Percentiles rank a stretch among this genome's conserved stretches.
Conservation (phyloP, 495 filamentous ascomycete species). For the Xylaria flabelliformis region DNA sequence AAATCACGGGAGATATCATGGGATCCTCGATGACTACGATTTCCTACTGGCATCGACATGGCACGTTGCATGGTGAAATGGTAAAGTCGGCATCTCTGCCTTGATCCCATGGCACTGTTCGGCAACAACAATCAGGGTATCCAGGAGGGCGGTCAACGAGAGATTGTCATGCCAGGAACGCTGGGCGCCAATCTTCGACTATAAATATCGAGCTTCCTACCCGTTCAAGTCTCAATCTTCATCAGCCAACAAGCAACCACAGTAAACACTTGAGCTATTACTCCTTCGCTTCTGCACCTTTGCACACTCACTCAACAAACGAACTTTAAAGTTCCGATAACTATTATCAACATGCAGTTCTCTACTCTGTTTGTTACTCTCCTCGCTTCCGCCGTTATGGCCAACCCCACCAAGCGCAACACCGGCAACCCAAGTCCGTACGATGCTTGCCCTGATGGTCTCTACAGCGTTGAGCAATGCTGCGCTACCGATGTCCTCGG, state of each 20-base stretch:
- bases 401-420: constrained; percentile 41
- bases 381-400: constrained; percentile 41
- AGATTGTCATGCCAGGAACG: background rate
- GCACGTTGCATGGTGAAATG: constrained; percentile 22
- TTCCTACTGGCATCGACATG: background rate
- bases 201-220: constrained; percentile 33
- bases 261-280: constrained; percentile 29
- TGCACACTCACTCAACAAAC: constrained; percentile 33
- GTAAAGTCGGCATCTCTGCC: background rate
- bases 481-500: constrained; percentile 56
- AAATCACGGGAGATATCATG: background rate
- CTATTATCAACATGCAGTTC: constrained; percentile 47
- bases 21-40: background rate
- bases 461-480: constrained; percentile 44
- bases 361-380: constrained; percentile 45
- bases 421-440: constrained; percentile 18
- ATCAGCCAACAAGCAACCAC: constrained; percentile 21
- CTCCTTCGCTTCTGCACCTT: constrained; percentile 32
- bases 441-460: constrained; percentile 32
- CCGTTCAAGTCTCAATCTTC: constrained; percentile 28
- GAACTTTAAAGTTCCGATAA: constrained; percentile 33
- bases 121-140: background rate
- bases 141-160: background rate
- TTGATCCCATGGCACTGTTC: constrained; percentile 14
- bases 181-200: constrained; percentile 20